A percentile compares a stretch with the other conserved stretches of the same genome.
These are phyloP conservation scores for Blastocystis sp. DNA, from an alignment of 352 stramenopile genomes.

Conservation along the genomic window DNA sequence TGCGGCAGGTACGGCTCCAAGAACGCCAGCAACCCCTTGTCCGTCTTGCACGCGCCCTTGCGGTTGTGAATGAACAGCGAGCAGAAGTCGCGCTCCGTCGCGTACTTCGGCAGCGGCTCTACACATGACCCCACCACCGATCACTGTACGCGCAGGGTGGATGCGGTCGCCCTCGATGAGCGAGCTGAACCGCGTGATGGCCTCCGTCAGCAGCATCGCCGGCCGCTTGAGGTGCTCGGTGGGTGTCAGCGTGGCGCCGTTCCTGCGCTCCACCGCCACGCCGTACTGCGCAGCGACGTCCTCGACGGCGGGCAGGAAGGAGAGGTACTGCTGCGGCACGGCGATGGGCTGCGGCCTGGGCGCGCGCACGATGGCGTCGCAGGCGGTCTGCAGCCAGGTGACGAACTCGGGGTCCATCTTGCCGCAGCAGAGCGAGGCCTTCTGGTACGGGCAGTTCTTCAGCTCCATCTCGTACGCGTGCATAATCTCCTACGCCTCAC, in stretches of 20 bases:
- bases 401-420: constrained; percentile 65
- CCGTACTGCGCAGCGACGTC: constrained; percentile 59
- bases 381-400: constrained; percentile 56
- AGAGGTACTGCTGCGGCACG: constrained; percentile 30
- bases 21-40: constrained; percentile 46
- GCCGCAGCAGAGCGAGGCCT: constrained; percentile 30
- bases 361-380: constrained; percentile 39
- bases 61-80: constrained; percentile 65
- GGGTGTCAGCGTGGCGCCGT: background rate
- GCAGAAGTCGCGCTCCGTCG: constrained; percentile 65
- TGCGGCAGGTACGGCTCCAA: constrained; percentile 45
- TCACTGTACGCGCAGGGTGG: constrained; percentile 21
- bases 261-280: background rate
- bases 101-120: constrained; percentile 65
- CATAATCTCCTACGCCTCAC: constrained; percentile 55
- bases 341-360: constrained; percentile 22
- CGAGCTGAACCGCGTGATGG: constrained; percentile 31
- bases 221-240: constrained; percentile 35
- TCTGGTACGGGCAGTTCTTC: constrained; percentile 60
- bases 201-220: constrained; percentile 15
- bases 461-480: constrained; percentile 64
- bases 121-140: background rate
- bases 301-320: background rate
- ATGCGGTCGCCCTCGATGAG: constrained; percentile 39
- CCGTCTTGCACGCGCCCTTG: constrained; percentile 10